Conservation (phyloP, 441 rosid species). For the Aleurites moluccanus region DNA sequence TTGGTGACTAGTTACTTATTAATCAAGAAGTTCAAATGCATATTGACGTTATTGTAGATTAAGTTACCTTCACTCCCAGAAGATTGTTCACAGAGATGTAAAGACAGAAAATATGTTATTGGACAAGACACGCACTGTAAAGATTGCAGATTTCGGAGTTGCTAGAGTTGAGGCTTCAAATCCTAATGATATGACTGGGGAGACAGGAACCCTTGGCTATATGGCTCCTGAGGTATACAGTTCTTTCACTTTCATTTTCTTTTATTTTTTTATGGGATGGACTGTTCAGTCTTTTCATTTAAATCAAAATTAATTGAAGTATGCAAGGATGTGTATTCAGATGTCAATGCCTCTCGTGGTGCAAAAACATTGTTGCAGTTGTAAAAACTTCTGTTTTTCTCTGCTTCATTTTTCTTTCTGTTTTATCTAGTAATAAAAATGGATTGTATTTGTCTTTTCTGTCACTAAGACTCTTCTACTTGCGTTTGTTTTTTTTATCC, state of each 20-base stretch:
- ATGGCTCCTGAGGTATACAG: slow-evolving; percentile 95
- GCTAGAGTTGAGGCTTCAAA: slow-evolving; percentile 96
- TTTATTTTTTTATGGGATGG: not conserved
- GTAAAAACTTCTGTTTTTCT: not conserved
- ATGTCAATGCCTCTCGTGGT: not conserved
- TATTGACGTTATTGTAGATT: slow-evolving; percentile 48
- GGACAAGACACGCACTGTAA: slow-evolving; percentile 80
- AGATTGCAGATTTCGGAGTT: slow-evolving; percentile 96
- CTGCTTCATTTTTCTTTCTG: not conserved
- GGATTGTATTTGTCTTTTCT: not conserved
- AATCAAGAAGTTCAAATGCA: slow-evolving; percentile 5
- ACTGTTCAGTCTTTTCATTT: not conserved
- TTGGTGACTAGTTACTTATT: slow-evolving; percentile 4
- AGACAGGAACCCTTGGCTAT: slow-evolving; percentile 96
- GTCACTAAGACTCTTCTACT: not conserved
- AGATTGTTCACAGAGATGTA: slow-evolving; percentile 96
- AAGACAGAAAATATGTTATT: slow-evolving; percentile 95
- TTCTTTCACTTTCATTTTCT: not conserved
- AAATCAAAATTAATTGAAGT: not conserved
- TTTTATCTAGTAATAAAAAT: not conserved
- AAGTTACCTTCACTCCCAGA: slow-evolving; percentile 90
- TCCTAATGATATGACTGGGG: slow-evolving; percentile 98
- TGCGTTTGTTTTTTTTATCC: not conserved
- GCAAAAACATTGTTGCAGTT: not conserved
- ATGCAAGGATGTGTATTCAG: not conserved